A percentile compares a stretch with the other conserved stretches of the same genome.
These are phyloP conservation scores for Hypoxylon sp. DNA, from an alignment of 2,329 filamentous ascomycete species.

Conservation along the genomic window DNA sequence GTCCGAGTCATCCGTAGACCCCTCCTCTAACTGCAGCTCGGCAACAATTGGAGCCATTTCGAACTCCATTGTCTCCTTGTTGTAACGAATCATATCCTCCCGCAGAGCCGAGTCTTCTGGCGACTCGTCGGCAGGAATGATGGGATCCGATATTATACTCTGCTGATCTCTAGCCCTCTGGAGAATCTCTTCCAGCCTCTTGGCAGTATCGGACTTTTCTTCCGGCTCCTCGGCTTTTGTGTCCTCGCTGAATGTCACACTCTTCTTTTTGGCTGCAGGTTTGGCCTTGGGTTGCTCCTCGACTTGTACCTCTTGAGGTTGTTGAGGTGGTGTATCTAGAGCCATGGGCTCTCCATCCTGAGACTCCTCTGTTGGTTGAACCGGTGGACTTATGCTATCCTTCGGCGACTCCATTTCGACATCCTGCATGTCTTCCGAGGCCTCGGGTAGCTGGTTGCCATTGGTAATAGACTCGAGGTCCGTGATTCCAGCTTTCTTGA, in stretches of 20 bases:
- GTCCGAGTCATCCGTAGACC: slow-evolving; percentile 67
- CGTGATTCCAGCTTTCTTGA: slow-evolving; percentile 82
- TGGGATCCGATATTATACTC: slow-evolving; percentile 62
- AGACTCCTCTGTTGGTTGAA: slow-evolving; percentile 13
- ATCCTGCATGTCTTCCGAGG: slow-evolving; percentile 24
- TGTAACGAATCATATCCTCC: slow-evolving; percentile 91
- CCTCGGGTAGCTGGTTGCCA: slow-evolving; percentile 50
- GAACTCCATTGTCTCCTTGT: slow-evolving; percentile 70
- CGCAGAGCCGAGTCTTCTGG: slow-evolving; percentile 85
- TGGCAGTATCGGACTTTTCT: slow-evolving; percentile 59
- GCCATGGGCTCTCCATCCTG: slow-evolving; percentile 26
- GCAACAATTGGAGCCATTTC: slow-evolving; percentile 94
- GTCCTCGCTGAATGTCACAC: slow-evolving; percentile 74
- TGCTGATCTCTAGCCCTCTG: slow-evolving; percentile 70
- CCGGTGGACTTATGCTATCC: slow-evolving; percentile 33
- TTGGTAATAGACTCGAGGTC: slow-evolving; percentile 52
- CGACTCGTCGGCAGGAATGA: slow-evolving; percentile 81
- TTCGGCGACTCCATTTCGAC: slow-evolving; percentile 5
- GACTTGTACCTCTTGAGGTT: slow-evolving; percentile 11
- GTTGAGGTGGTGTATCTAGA: slow-evolving; percentile 2
- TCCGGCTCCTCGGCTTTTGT: slow-evolving; percentile 64
- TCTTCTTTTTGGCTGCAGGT: slow-evolving; percentile 62
- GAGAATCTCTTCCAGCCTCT: slow-evolving; percentile 70
- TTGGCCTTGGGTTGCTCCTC: slow-evolving; percentile 28
- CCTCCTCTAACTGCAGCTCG: slow-evolving; percentile 87